Conservation (phyloP, 1,139 yeast species). For the Saccharomycopsis hybrid region DNA sequence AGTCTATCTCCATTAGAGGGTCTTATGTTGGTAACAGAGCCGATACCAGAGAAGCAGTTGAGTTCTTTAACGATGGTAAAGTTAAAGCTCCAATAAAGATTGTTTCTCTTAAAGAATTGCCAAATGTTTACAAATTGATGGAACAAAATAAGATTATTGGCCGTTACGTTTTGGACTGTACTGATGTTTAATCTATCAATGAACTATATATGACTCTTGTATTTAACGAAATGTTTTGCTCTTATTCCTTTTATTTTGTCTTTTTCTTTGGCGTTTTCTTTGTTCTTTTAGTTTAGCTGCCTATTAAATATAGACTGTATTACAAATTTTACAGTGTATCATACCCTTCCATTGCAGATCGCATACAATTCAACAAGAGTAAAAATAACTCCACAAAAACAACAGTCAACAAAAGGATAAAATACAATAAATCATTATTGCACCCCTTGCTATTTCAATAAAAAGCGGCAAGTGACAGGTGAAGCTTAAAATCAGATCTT, state of each 20-base stretch:
- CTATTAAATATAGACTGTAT: neutral
- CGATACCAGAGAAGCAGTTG: constrained; percentile 72
- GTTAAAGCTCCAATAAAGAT: constrained; percentile 62
- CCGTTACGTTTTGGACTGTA: constrained; percentile 68
- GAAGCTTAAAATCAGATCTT: too few species aligned
- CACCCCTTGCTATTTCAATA: too few species aligned
- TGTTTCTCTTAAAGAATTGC: constrained; percentile 57
- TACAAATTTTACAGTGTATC: too few species aligned
- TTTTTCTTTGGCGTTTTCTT: neutral
- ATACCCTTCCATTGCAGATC: too few species aligned
- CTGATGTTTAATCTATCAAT: constrained; percentile 27
- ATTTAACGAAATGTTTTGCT: neutral
- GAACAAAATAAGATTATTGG: constrained; percentile 68
- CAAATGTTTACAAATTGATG: constrained; percentile 58
- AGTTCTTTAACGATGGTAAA: constrained; percentile 63
- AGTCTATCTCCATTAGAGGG: constrained; percentile 59
- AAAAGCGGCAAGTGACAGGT: too few species aligned
- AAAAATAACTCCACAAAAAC: too few species aligned
- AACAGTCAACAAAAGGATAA: too few species aligned
- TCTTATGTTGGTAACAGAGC: constrained; percentile 80
- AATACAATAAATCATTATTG: too few species aligned
- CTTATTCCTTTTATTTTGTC: neutral
- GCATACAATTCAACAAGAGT: too few species aligned
- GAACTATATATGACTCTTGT: neutral
- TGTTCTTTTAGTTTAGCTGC: neutral